A percentile compares a stretch with the other conserved stretches of the same genome.
These are phyloP conservation scores for Atkinsonella texensis DNA, from an alignment of 2,329 filamentous ascomycete genomes.

Conservation along the genomic window DNA sequence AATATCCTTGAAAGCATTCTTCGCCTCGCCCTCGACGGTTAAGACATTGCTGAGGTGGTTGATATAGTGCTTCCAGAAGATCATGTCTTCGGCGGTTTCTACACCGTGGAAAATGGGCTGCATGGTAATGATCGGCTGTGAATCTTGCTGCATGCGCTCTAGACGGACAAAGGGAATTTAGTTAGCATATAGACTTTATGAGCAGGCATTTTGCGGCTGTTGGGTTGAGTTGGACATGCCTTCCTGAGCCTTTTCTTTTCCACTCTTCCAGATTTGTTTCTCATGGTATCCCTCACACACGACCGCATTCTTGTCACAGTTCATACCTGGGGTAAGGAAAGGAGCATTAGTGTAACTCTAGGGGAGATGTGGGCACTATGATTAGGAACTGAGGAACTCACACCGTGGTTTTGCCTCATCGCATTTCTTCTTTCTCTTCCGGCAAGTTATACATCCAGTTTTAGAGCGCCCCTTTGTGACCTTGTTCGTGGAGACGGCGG, in stretches of 20 bases:
- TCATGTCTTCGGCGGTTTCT: conserved; percentile 65
- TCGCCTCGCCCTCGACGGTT: conserved; percentile 67
- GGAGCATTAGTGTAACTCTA: not conserved
- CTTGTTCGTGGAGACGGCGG: conserved; percentile 48
- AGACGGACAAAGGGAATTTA: not conserved
- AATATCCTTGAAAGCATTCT: conserved; percentile 78
- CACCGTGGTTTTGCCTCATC: conserved; percentile 57
- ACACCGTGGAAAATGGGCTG: conserved; percentile 66
- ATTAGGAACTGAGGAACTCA: conserved; percentile 19
- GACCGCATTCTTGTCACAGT: conserved; percentile 88
- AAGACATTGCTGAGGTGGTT: conserved; percentile 67
- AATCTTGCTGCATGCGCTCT: conserved; percentile 39
- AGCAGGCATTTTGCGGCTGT: too few species aligned
- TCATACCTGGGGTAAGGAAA: conserved; percentile 45
- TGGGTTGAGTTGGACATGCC: conserved; percentile 26
- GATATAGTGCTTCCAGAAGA: conserved; percentile 76
- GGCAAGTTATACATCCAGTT: conserved; percentile 56
- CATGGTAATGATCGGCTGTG: conserved; percentile 41
- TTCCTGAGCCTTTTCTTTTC: conserved; percentile 63
- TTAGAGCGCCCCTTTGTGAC: conserved; percentile 65
- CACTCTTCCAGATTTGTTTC: conserved; percentile 78
- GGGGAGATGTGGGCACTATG: not conserved
- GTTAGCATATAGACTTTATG: not conserved
- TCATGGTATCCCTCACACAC: conserved; percentile 84
- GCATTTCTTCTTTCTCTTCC: conserved; percentile 61